Base-by-base conservation (phyloP, 176 grass and related monocot genomes). In the Oryza australiensis region DNA sequence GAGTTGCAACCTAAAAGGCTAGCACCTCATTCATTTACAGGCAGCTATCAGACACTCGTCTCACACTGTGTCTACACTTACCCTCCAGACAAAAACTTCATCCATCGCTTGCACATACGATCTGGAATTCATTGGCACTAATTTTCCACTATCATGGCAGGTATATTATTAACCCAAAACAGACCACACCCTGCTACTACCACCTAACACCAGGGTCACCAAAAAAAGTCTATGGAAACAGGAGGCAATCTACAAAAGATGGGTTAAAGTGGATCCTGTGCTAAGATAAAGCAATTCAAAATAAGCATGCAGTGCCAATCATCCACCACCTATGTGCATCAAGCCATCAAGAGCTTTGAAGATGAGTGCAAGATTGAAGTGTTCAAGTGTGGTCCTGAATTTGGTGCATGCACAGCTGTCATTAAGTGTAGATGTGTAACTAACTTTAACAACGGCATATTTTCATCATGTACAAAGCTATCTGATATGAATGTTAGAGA, bases 121-220 rank as follows among this genome's bases (percentile, higher is more conserved):
- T 38, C 8, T 20, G 9, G 55, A 59, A 23, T 81, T 55, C 45
- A 23, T 35, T 5, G 29, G 66, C 48, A 55, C 32, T 59, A 70
- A 49, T 68, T 81, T 59, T 15, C 66, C 7, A 57, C 9, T 80
- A 24, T 53, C 67, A 70, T 40, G 5, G 22, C 45, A 80, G 29
- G n/a, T 81, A 43, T 45, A 81, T 15, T 70, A 59, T 27, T 53
- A 70, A 38, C 66, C 22, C 28, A 68, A 80, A 34, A 80, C 35
- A 80, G 29, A 59, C 30, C 23, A 57, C 30, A 9, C 65, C 65
- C 66, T 40, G 65, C 32, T 48, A 79, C 26, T 66, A 49, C 46
- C 46, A 49, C 15, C 46, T 34, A 68, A 80, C 15, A 80, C 22
- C 64, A 80, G 77, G 42, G 65, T 35, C 20, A 66, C 64, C 64